Conservation (phyloP, 768 basidiomycete genomes). For the Xerocomus brunneocitrinus region DNA sequence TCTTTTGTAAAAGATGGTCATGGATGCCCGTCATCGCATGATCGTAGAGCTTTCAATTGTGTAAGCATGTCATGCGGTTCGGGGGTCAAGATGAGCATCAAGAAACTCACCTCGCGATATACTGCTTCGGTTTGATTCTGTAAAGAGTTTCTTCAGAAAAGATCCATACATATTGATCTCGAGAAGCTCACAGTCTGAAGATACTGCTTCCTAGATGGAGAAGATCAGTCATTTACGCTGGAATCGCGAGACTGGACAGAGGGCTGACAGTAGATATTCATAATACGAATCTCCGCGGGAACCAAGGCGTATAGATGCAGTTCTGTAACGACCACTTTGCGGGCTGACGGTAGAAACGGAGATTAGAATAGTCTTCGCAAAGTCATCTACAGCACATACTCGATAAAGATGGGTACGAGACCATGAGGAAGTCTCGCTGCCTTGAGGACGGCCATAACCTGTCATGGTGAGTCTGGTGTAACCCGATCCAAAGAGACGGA, state of each 20-base stretch:
- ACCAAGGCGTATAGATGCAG: slow-evolving; percentile 80
- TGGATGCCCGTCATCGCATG: slow-evolving; percentile 82
- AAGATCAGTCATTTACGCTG: slow-evolving; percentile 1
- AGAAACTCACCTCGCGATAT: slow-evolving; percentile 62
- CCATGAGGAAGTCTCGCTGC: slow-evolving; percentile 60
- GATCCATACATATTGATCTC: not conserved
- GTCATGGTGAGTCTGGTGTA: not conserved
- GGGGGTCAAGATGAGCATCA: not conserved
- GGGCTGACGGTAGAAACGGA: slow-evolving; percentile 35
- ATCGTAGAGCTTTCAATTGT: slow-evolving; percentile 73
- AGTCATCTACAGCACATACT: slow-evolving; percentile 41
- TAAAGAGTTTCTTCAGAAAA: slow-evolving; percentile 4
- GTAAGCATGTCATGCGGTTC: not conserved
- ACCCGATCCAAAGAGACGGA: not conserved
- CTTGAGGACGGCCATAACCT: slow-evolving; percentile 72
- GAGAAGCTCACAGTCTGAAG: slow-evolving; percentile 27
- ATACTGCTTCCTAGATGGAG: slow-evolving; percentile 26
- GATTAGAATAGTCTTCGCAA: slow-evolving; percentile 7
- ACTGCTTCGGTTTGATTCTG: slow-evolving; percentile 70
- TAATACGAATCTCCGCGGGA: slow-evolving; percentile 94
- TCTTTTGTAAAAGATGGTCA: slow-evolving; percentile 63
- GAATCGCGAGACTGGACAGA: not conserved
- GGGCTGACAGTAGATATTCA: slow-evolving; percentile 74
- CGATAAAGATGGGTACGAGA: slow-evolving; percentile 80
- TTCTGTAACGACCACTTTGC: slow-evolving; percentile 47